These are phyloP conservation scores for Aureobasidium sp. DNA, from an alignment of 2,329 filamentous ascomycete genomes.

Conservation along the genomic window DNA sequence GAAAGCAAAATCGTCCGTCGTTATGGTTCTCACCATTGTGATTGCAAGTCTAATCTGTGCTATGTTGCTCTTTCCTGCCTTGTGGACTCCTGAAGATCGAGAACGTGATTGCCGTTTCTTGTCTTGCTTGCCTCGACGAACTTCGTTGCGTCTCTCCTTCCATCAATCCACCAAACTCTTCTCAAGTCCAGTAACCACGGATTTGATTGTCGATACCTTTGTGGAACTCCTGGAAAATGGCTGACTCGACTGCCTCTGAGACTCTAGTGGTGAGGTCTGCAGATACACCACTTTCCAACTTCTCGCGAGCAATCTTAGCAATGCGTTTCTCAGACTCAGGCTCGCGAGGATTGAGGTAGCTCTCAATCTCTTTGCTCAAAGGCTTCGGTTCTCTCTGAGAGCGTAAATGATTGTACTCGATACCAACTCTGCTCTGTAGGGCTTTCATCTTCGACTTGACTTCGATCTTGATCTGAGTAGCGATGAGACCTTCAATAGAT, in stretches of 20 bases:
- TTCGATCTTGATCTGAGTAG: neutral
- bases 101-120: too few species aligned
- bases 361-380: neutral
- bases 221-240: neutral
- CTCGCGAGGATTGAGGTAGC: neutral
- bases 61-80: too few species aligned
- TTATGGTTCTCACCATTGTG: too few species aligned
- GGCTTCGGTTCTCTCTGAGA: too few species aligned
- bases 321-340: neutral
- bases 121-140: too few species aligned
- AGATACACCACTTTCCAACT: neutral
- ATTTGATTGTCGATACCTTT: neutral
- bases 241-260: neutral
- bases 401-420: too few species aligned
- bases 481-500: neutral
- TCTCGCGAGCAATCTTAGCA: neutral
- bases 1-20: too few species aligned
- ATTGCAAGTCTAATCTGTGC: too few species aligned
- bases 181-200: neutral
- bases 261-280: neutral
- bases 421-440: too few species aligned
- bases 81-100: too few species aligned
- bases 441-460: neutral
- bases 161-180: neutral
- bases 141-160: too few species aligned